Conservation (phyloP, 129 eudicot species). For the Flaveria brownii region DNA sequence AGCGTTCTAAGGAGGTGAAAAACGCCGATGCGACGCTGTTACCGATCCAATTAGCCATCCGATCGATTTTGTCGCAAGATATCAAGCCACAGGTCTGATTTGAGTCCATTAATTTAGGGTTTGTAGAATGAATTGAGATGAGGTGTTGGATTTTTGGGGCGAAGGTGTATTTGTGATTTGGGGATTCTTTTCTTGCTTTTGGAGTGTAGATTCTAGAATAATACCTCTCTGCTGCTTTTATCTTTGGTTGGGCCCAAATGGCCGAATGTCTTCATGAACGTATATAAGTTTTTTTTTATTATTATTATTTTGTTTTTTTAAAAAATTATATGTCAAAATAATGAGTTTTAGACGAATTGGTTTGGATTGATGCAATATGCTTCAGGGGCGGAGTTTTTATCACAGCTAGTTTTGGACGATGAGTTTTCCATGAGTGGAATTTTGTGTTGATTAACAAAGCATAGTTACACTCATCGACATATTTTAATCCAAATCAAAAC, state of each 20-base stretch:
- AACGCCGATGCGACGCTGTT: slow-evolving; percentile 68
- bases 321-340: no score
- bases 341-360: no score
- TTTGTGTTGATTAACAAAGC: no score
- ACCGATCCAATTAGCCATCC: slow-evolving; percentile 69
- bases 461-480: no score
- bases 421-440: no score
- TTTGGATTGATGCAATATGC: no score
- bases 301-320: no score
- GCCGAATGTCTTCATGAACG: neutral
- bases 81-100: slow-evolving; percentile 35
- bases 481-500: no score
- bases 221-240: slow-evolving; percentile 13
- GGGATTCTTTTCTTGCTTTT: slow-evolving; percentile 30
- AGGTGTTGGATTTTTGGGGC: neutral
- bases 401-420: no score
- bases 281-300: neutral
- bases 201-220: slow-evolving; percentile 24
- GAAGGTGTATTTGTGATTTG: neutral
- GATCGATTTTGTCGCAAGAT: slow-evolving; percentile 57
- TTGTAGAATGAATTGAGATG: neutral
- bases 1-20: slow-evolving; percentile 76
- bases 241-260: slow-evolving; percentile 4
- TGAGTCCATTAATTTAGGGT: slow-evolving; percentile 13
- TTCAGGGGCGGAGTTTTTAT: no score